Evolutionary conservation across 2,329 filamentous ascomycete genomes (phyloP).

Genomic region (Paramyrothecium sp.): DNA sequence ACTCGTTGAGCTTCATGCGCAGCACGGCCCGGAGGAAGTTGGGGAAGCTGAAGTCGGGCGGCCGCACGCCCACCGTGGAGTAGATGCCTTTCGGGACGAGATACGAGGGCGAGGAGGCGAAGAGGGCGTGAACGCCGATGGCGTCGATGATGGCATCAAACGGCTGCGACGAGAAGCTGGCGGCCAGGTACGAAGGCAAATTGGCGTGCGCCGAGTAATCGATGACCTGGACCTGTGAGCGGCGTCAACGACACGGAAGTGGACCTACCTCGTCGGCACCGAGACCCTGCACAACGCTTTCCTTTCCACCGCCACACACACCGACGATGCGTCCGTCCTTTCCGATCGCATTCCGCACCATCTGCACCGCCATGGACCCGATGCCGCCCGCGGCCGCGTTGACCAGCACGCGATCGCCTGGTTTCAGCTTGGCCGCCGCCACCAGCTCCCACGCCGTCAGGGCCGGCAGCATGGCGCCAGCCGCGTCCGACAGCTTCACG

Average conservation of each 20-base stretch:
- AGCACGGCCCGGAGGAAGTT: conserved; percentile 26
- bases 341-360: conserved; percentile 35
- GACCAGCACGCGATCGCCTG: conserved; percentile 40
- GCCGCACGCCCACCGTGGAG: conserved; percentile 38
- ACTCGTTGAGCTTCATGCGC: conserved; percentile 35
- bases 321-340: conserved; percentile 40
- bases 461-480: conserved; percentile 35
- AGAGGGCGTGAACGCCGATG: conserved; percentile 46
- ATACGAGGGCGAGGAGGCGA: conserved; percentile 34
- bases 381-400: conserved; percentile 53
- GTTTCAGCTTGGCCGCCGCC: conserved; percentile 32
- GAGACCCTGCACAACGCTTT: conserved; percentile 40
- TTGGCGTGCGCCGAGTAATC: conserved; percentile 37
- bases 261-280: conserved; percentile 48
- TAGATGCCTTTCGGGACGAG: conserved; percentile 36
- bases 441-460: conserved; percentile 38
- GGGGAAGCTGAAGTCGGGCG: conserved; percentile 27
- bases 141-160: conserved; percentile 49
- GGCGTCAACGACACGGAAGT: conserved; percentile 11
- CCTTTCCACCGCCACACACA: conserved; percentile 47
- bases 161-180: conserved; percentile 23
- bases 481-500: conserved; percentile 28
- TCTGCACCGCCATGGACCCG: conserved; percentile 44
- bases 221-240: conserved; percentile 28
- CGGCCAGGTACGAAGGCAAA: conserved; percentile 31